phyloP scores from a whole-genome alignment of 768 basidiomycete species.

The Gymnopilus junonius region DNA sequence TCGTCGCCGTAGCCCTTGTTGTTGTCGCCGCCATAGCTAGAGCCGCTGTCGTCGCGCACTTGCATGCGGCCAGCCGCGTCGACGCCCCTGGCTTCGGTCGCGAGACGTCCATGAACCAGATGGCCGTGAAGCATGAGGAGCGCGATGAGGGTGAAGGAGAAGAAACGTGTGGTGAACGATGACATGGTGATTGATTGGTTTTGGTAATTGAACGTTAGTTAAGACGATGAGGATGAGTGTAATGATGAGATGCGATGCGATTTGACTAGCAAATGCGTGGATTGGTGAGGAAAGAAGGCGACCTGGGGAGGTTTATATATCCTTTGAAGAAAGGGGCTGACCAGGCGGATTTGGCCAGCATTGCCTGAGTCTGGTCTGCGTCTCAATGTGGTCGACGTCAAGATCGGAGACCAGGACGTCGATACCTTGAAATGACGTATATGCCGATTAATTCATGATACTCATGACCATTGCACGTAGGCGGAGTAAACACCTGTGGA shows the following conservation, averaged over 20 bases:
- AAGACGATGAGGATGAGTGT: neutral
- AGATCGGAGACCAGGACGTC: neutral
- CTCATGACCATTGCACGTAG: too few species aligned
- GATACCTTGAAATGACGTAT: neutral
- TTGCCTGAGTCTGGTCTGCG: constrained; percentile 2
- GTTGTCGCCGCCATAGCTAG: constrained; percentile 3
- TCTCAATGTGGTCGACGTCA: neutral
- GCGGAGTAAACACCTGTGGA: too few species aligned
- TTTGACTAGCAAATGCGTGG: constrained; percentile 20
- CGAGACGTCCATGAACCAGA: neutral
- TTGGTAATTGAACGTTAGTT: neutral
- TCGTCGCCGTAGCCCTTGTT: neutral
- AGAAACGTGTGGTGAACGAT: constrained; percentile 14
- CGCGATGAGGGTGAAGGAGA: constrained; percentile 22
- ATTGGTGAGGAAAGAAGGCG: constrained; percentile 10
- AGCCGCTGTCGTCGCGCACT: constrained; percentile 3
- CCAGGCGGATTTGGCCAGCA: neutral
- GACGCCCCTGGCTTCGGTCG: neutral
- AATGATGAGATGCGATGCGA: neutral
- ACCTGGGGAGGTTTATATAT: constrained; percentile 11
- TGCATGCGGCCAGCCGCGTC: neutral
- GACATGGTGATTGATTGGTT: neutral
- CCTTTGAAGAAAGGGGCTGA: neutral
- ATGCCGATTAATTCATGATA: neutral
- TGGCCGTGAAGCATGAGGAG: constrained; percentile 12